Evolutionary conservation across 805 yeast genomes (phyloP).

Genomic region (Monosporozyma solicola): DNA sequence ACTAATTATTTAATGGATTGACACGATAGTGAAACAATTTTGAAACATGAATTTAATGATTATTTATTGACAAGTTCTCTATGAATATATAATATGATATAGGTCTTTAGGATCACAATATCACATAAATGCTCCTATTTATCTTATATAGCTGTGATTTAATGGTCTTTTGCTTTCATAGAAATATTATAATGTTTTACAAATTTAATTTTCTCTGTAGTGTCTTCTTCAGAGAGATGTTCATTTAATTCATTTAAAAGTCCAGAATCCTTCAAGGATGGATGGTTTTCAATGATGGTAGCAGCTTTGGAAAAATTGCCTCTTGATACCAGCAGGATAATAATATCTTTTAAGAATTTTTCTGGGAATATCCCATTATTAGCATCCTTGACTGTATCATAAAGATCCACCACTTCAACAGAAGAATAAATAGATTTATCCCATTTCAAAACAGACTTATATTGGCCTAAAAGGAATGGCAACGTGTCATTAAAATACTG

Average conservation of each 20-base stretch:
- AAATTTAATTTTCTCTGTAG: neutral
- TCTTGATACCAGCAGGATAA: neutral
- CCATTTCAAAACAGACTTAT: neutral
- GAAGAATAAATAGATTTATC: neutral
- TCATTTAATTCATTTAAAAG: neutral
- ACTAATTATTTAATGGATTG: neutral
- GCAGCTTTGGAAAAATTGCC: conserved; percentile 3
- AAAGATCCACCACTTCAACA: neutral
- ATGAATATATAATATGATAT: neutral
- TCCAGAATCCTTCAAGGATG: neutral
- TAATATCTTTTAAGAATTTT: neutral
- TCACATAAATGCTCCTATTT: neutral
- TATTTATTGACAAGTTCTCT: neutral
- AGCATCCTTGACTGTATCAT: neutral
- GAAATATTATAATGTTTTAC: neutral
- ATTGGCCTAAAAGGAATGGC: neutral
- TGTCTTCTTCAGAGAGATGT: neutral
- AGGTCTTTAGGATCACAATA: neutral
- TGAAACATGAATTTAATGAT: neutral
- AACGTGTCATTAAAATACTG: neutral
- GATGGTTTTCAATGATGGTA: neutral
- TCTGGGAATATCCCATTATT: neutral
- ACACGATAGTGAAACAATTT: neutral
- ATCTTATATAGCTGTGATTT: neutral
- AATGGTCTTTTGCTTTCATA: neutral